Evolutionary conservation across 805 yeast species (phyloP), one percentile per base, ranked within the genome.

Genomic region (Wickerhamomyces chaumierensis): DNA sequence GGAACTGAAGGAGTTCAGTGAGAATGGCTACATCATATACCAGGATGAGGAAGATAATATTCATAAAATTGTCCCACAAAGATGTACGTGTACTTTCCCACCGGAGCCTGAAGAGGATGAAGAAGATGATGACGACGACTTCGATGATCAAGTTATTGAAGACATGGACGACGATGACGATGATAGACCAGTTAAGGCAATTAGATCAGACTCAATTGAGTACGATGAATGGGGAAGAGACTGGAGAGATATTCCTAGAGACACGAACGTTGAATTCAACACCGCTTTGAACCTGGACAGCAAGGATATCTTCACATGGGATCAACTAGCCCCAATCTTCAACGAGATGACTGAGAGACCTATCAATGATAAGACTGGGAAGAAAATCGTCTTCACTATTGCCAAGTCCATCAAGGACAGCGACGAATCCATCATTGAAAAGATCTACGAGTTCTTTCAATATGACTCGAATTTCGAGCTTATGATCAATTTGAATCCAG

Each of bases 221-320:
- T 70, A 73, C 52, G 84, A 77, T 52, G 68, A 71, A 20, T 53
- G 64, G 35, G 85, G 84, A 0, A 62, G 73, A 28, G 87, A 81
- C 57, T 78, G 87, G 84, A 60, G 86, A 48, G 87, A 79, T 54
- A 63, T 78, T 12, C 81, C 83, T 3, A 60, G 86, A 36, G 83
- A 75, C 3, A 62, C 62, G 1, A 81, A 81, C 50, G 55, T 59
- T 12, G 56, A 59, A 29, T 60, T 51, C 45, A 54, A 50, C 31
- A 36, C 53, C 2, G 38, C 41, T 2, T 42, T 48, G 5, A 27
- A 23, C 21, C 35, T 52, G 14, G 38, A 42, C 34, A 45, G 43
- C 13, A 14, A 38, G 2, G 41, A 39, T 12, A 44, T 51, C 29
- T 40, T 35, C 7, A 28, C 36, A 2, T 54, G 61, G 49, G 40